phyloP scores from a whole-genome alignment of 495 filamentous ascomycete species.

The Penicillium coprophilum region DNA sequence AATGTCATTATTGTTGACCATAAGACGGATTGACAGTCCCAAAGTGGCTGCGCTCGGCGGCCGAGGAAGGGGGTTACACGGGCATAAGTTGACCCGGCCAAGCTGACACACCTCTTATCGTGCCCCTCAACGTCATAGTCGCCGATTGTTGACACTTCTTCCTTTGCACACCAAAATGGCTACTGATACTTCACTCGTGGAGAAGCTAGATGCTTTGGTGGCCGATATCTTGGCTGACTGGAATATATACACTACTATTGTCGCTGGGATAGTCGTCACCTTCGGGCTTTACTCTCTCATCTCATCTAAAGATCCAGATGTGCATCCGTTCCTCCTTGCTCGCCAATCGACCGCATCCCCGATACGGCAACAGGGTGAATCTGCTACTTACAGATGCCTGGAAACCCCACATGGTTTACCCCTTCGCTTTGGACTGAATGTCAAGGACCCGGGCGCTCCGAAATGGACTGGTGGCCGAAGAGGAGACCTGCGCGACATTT shows the following conservation, averaged over 20 bases:
- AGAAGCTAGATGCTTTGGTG: constrained; percentile 66
- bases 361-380: constrained; percentile 81
- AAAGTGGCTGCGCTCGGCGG: constrained; percentile 17
- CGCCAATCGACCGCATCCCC: constrained; percentile 75
- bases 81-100: constrained; percentile 27
- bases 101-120: constrained; percentile 2
- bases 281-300: constrained; percentile 64
- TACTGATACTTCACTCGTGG: constrained; percentile 50
- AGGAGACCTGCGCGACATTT: constrained; percentile 91
- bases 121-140: constrained; percentile 31
- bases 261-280: constrained; percentile 57
- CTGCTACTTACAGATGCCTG: constrained; percentile 74
- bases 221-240: constrained; percentile 70
- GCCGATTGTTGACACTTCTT: constrained; percentile 17
- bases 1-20: constrained; percentile 17
- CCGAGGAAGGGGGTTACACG: constrained; percentile 21
- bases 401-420: constrained; percentile 83
- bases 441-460: constrained; percentile 77
- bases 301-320: constrained; percentile 72
- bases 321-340: constrained; percentile 84
- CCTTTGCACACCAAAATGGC: constrained; percentile 42
- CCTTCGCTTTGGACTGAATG: constrained; percentile 76
- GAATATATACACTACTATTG: constrained; percentile 70
- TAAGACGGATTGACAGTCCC: constrained; percentile 4
- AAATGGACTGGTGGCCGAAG: constrained; percentile 80